Percentiles rank a stretch among this genome's conserved stretches.
These are phyloP conservation scores for Pisolithus albus DNA, from an alignment of 768 basidiomycete species.

Conservation along the genomic window DNA sequence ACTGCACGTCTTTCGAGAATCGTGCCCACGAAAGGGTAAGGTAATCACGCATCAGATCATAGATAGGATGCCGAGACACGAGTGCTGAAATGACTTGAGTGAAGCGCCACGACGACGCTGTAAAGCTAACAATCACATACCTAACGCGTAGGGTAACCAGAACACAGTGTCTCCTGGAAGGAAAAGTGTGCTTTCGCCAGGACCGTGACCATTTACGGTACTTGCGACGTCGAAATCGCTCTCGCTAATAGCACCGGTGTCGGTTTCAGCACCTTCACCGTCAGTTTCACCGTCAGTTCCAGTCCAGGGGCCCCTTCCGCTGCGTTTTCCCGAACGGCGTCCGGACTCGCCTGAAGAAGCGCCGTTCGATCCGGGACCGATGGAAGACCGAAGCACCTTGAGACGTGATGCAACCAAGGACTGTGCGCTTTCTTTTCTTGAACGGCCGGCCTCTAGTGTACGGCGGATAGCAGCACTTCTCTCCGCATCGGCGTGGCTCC, in stretches of 20 bases:
- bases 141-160: constrained; percentile 91
- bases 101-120: not conserved
- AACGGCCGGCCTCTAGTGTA: constrained; percentile 71
- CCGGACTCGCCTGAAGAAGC: constrained; percentile 46
- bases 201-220: constrained; percentile 65
- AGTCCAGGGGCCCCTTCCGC: constrained; percentile 66
- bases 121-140: constrained; percentile 38
- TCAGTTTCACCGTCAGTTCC: constrained; percentile 65
- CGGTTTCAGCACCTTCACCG: constrained; percentile 62
- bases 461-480: constrained; percentile 78
- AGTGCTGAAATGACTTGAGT: constrained; percentile 42
- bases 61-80: constrained; percentile 89
- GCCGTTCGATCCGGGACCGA: constrained; percentile 34
- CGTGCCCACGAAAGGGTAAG: constrained; percentile 94
- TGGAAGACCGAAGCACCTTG: constrained; percentile 54
- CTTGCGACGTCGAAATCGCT: constrained; percentile 83
- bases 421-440: constrained; percentile 74
- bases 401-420: constrained; percentile 62
- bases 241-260: constrained; percentile 71
- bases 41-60: constrained; percentile 92
- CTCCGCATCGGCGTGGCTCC: constrained; percentile 91
- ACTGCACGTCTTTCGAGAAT: constrained; percentile 90
- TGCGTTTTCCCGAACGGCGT: constrained; percentile 53
- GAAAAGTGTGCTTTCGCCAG: constrained; percentile 84
- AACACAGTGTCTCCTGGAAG: constrained; percentile 86